These are phyloP conservation scores for Phialocephala subalpina DNA, from an alignment of 2,329 filamentous ascomycete species.

Conservation along the genomic window DNA sequence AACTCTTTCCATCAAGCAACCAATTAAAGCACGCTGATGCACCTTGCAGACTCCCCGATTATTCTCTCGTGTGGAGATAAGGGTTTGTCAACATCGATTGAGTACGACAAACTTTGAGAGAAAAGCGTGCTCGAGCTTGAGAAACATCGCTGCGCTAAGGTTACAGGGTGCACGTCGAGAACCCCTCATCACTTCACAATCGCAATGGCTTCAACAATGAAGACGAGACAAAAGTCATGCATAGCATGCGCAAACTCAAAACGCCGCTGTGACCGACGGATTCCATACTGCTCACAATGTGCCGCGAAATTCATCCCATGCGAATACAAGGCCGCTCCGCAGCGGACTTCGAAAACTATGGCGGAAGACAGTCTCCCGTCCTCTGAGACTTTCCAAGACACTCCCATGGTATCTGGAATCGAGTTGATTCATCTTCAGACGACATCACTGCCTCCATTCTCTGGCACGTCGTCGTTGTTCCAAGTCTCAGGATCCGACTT, in stretches of 20 bases:
- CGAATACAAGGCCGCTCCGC: slow-evolving; percentile 21
- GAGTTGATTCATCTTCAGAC: background rate
- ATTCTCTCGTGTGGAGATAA: background rate
- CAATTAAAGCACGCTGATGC: background rate
- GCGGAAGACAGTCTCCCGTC: background rate
- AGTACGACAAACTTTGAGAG: no score
- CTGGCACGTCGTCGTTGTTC: background rate
- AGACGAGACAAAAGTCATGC: slow-evolving; percentile 30
- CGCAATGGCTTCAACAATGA: background rate
- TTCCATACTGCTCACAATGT: slow-evolving; percentile 26
- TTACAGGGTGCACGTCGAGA: no score
- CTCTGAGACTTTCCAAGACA: background rate
- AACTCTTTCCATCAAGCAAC: background rate
- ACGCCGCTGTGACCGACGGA: slow-evolving; percentile 26
- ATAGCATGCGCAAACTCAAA: slow-evolving; percentile 27
- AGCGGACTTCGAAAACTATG: background rate
- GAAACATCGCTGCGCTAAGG: no score
- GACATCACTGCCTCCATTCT: background rate
- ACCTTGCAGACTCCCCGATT: background rate
- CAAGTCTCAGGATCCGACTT: background rate
- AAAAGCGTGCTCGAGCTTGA: no score
- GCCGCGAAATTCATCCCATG: slow-evolving; percentile 13
- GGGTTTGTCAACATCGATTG: background rate
- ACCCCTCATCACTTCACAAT: no score
- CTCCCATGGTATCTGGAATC: background rate